A percentile compares a stretch with the other conserved stretches of the same genome.
phyloP scores from a whole-genome alignment of 1,284 basidiomycete species.

The Puccinia coronata region DNA sequence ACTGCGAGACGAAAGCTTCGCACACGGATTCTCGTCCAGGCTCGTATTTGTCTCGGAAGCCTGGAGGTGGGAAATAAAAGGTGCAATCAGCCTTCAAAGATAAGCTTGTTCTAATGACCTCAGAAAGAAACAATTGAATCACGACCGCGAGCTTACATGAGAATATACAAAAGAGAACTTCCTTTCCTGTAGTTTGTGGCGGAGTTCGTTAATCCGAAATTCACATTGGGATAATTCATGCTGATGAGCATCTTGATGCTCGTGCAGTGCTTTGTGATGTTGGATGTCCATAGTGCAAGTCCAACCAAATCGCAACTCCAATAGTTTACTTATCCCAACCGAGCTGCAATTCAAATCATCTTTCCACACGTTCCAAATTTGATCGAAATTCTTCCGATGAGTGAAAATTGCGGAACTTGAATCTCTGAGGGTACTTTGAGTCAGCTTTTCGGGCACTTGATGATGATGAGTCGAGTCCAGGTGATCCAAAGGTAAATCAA shows the following conservation, averaged over 20 bases:
- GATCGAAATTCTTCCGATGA: slow-evolving; percentile 23
- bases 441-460: slow-evolving; percentile 1
- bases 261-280: slow-evolving; percentile 1
- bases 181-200: neutral
- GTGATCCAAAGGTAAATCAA: neutral
- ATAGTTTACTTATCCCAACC: slow-evolving; percentile 22
- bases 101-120: no score
- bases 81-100: neutral
- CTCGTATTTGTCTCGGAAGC: neutral
- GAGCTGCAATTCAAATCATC: slow-evolving; percentile 21
- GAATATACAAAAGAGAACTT: neutral
- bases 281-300: slow-evolving; percentile 28
- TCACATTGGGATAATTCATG: slow-evolving; percentile 16
- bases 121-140: neutral
- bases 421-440: neutral
- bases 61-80: neutral
- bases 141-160: neutral
- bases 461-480: neutral
- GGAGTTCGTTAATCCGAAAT: neutral
- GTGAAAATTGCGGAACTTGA: neutral
- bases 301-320: slow-evolving; percentile 33
- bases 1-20: neutral
- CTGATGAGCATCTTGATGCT: slow-evolving; percentile 16
- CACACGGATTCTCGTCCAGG: neutral
- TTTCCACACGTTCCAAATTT: slow-evolving; percentile 29